Evolutionary conservation across 2,329 filamentous ascomycete species (phyloP).

Genomic region (Lecanicillium sp.): DNA sequence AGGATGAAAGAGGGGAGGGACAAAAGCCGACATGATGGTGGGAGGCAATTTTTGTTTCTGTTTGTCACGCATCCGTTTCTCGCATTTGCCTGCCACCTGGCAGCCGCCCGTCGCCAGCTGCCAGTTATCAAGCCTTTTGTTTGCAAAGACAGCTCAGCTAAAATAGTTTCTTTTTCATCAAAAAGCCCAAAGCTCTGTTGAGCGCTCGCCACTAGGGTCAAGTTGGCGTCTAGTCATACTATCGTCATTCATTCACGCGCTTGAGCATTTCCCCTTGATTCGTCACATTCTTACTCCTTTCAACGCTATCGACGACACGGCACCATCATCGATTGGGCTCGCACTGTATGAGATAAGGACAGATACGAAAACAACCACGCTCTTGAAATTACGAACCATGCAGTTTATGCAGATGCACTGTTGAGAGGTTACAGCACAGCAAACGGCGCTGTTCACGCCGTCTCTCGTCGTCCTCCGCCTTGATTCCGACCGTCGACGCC

Average conservation of each 20-base stretch:
- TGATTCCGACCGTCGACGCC: not conserved
- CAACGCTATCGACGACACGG: too few relatives aligned
- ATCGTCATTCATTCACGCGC: too few relatives aligned
- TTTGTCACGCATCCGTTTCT: not conserved
- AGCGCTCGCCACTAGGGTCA: too few relatives aligned
- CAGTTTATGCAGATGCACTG: constrained; percentile 7
- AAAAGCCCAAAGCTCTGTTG: too few relatives aligned
- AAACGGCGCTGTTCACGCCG: constrained; percentile 5
- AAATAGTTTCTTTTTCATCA: not conserved
- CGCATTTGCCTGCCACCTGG: constrained; percentile 4
- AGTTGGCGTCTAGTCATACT: too few relatives aligned
- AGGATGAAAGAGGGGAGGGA: not conserved
- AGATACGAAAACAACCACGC: not conserved
- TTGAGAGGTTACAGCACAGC: constrained; percentile 8
- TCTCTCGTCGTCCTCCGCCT: not conserved
- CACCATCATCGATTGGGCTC: too few relatives aligned
- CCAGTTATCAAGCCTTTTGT: constrained; percentile 1
- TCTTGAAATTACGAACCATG: constrained; percentile 6
- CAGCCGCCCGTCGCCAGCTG: constrained; percentile 6
- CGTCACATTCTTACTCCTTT: too few relatives aligned
- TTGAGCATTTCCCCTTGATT: too few relatives aligned
- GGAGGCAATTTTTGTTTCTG: not conserved
- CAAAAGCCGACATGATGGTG: too few relatives aligned
- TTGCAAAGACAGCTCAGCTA: not conserved
- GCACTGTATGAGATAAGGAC: not conserved